These are phyloP conservation scores for Mucuna pruriens DNA, from an alignment of 306 rosid genomes.

Conservation along the genomic window DNA sequence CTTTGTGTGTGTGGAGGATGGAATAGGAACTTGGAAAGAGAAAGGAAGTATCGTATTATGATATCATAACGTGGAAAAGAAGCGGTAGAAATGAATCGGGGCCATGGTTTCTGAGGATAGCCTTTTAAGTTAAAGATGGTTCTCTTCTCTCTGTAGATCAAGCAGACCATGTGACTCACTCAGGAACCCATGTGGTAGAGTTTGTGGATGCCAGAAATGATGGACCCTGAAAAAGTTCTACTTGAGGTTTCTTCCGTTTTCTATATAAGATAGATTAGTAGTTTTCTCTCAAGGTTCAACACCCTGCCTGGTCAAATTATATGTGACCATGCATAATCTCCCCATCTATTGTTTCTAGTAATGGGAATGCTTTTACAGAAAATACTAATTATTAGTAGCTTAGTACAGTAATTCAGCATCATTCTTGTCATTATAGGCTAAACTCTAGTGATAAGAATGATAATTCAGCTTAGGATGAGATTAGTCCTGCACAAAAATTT, in stretches of 20 bases:
- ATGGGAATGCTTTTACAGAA: not conserved
- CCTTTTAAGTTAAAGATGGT: conserved; percentile 40
- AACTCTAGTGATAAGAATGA: not conserved
- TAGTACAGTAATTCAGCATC: not conserved
- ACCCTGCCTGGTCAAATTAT: not conserved
- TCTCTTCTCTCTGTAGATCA: conserved; percentile 35
- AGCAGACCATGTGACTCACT: conserved; percentile 44
- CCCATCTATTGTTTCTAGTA: not conserved
- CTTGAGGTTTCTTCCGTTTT: conserved; percentile 34
- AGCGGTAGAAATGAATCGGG: conserved; percentile 46
- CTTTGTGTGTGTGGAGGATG: conserved; percentile 24
- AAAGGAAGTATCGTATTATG: not conserved
- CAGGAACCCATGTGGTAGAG: conserved; percentile 49
- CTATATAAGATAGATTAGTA: not conserved
- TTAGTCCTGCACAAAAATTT: not conserved
- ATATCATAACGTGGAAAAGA: conserved; percentile 26
- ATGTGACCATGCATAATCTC: conserved; percentile 22
- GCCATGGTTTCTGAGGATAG: conserved; percentile 40
- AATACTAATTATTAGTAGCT: not conserved
- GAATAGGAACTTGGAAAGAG: conserved; percentile 21
- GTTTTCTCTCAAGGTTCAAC: conserved; percentile 23
- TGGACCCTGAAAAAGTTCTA: conserved; percentile 47
- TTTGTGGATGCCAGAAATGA: conserved; percentile 47
- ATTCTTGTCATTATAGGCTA: not conserved
- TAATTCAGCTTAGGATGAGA: not conserved